Base-by-base conservation (phyloP, 768 basidiomycete genomes). In the Imleria badia region DNA sequence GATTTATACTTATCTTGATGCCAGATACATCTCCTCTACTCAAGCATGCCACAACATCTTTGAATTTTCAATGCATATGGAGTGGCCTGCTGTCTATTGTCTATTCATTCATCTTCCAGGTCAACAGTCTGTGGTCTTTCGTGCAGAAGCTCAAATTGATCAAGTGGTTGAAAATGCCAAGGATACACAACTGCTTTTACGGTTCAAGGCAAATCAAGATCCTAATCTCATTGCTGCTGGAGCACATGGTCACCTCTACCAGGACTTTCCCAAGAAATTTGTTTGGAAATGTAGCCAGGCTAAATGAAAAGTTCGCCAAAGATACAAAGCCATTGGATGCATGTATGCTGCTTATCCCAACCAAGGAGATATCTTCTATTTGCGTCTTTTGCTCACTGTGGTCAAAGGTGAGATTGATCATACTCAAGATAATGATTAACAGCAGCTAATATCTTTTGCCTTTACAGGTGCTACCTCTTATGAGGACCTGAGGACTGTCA, bases 311-410 rank as follows among this genome's bases (percentile, higher is more conserved):
- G 42, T 72, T 65, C 53, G 3, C n/a, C 51, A 55, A n/a, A 19
- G 72, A 66, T 55, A 58, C 22, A 62, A 61, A 31, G 51, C 42
- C 4, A 62, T 60, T 63, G 46, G 56, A 7, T 3, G n/a, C 38
- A 61, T 62, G 54, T 55, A 62, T 3, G n/a, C 51, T 1, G 6
- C 38, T 17, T 48, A 59, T 45, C 64, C 72, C 3, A 51, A 51
- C 33, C 52, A 60, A 38, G 73, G 76, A 2, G 75, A 80, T 41
- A 44, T 54, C 0, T 79, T 77, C 43, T 79, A 79, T 48, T 63
- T 81, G 5, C 42, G 67, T 6, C 63, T 69, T 8, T 61, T 80
- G 3, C 69, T 80, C 0, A 75, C n/a, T n/a, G n/a, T n/a, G n/a
- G n/a, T n/a, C n/a, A n/a, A n/a, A n/a, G n/a, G n/a, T n/a, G n/a